A percentile compares a stretch with the other conserved stretches of the same genome.
Evolutionary conservation across 345 rosid species (phyloP).

Genomic region (Eucalyptus cladocalyx): DNA sequence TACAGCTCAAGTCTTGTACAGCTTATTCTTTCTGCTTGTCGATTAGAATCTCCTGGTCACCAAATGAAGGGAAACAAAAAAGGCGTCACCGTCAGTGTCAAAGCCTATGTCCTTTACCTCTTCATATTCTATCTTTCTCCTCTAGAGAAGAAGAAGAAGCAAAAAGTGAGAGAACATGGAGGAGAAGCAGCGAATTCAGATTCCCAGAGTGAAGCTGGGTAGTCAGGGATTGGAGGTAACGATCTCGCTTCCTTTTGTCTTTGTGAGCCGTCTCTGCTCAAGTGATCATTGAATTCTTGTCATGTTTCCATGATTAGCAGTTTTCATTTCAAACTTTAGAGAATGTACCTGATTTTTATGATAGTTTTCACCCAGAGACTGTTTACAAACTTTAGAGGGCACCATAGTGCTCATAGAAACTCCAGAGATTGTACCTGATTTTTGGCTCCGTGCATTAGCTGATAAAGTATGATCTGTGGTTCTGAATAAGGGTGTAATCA

Average conservation of each 20-base stretch:
- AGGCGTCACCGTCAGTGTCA: neutral
- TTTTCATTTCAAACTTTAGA: neutral
- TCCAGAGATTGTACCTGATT: neutral
- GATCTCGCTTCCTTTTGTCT: neutral
- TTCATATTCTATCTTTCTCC: neutral
- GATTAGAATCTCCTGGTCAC: neutral
- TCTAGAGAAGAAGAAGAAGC: neutral
- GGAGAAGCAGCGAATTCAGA: neutral
- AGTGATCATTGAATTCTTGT: neutral
- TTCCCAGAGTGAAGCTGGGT: slow-evolving; percentile 26
- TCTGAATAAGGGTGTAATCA: neutral
- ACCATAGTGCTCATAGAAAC: neutral
- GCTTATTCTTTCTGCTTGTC: neutral
- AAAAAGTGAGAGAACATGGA: neutral
- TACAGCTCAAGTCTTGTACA: neutral
- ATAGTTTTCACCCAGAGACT: neutral
- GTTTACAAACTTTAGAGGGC: neutral
- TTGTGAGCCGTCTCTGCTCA: neutral
- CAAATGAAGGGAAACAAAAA: neutral
- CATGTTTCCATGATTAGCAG: neutral
- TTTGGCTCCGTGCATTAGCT: neutral
- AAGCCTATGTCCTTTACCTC: neutral
- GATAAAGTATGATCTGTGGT: neutral
- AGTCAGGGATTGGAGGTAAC: slow-evolving; percentile 28
- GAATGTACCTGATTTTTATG: neutral